Conservation (phyloP, 2,329 filamentous ascomycete genomes). For the Lecanicillium sp. region DNA sequence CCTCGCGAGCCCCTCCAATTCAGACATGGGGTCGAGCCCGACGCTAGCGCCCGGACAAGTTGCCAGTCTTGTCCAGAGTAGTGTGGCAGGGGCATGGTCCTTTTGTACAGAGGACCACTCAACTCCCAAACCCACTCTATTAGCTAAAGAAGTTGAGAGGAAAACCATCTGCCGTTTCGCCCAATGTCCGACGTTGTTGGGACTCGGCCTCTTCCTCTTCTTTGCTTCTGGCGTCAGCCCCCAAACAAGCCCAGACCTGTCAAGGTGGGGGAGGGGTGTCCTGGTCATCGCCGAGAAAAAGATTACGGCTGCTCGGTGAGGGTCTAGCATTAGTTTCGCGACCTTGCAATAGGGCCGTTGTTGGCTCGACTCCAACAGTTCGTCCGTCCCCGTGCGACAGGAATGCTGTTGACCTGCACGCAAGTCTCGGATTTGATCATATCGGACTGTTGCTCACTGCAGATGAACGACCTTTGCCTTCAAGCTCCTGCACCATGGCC, state of each 20-base stretch:
- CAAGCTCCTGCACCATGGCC: conserved; percentile 1
- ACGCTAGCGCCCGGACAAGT: conserved; percentile 7
- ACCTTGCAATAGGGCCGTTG: no score
- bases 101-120: conserved; percentile 11
- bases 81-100: conserved; percentile 13
- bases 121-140: conserved; percentile 4
- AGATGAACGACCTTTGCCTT: background rate
- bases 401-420: conserved; percentile 8
- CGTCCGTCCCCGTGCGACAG: background rate
- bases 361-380: no score
- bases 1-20: conserved; percentile 7
- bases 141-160: background rate
- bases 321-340: no score
- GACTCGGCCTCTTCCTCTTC: background rate
- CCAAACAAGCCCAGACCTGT: background rate
- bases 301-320: background rate
- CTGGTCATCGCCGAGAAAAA: background rate
- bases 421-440: conserved; percentile 7
- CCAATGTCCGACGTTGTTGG: background rate
- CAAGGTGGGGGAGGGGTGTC: background rate
- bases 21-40: conserved; percentile 3
- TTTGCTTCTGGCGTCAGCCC: conserved; percentile 1
- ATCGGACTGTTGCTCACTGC: conserved; percentile 5
- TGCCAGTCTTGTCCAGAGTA: conserved; percentile 6
- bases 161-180: conserved; percentile 5